A percentile compares a stretch with the other conserved stretches of the same genome.
phyloP scores from a whole-genome alignment of 768 basidiomycete genomes.

The Coprinopsis cinerea region DNA sequence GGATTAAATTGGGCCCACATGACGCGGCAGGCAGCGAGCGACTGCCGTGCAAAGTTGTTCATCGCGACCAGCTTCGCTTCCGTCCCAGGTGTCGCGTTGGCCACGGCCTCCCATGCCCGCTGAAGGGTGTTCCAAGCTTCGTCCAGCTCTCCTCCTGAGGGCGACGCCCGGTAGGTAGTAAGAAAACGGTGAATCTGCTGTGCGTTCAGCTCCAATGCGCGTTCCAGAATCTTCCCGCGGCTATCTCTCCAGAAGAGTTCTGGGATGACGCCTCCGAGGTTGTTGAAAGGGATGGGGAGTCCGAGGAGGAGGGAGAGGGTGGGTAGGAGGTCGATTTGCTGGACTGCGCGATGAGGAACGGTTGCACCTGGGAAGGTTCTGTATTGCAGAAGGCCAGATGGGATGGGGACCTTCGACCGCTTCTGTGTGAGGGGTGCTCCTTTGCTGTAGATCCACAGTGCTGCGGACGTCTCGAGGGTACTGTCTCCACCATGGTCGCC shows the following conservation, averaged over 20 bases:
- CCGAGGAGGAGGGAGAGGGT: slow-evolving; percentile 86
- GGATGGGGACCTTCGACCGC: slow-evolving; percentile 29
- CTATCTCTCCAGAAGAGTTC: slow-evolving; percentile 72
- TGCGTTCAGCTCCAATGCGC: slow-evolving; percentile 65
- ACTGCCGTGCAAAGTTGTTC: slow-evolving; percentile 51
- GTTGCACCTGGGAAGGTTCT: slow-evolving; percentile 56
- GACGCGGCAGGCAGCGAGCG: slow-evolving; percentile 66
- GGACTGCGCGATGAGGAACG: slow-evolving; percentile 55
- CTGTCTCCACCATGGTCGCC: slow-evolving; percentile 97
- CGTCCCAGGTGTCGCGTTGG: slow-evolving; percentile 35
- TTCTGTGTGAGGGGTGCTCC: slow-evolving; percentile 42
- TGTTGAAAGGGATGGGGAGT: slow-evolving; percentile 92
- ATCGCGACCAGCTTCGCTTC: slow-evolving; percentile 33
- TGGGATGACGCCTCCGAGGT: slow-evolving; percentile 86
- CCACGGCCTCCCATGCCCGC: slow-evolving; percentile 20
- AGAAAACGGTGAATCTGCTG: slow-evolving; percentile 75
- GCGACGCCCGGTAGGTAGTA: slow-evolving; percentile 63
- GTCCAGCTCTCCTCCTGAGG: slow-evolving; percentile 71
- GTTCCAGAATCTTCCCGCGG: slow-evolving; percentile 29
- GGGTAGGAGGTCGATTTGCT: slow-evolving; percentile 93
- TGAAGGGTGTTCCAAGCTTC: slow-evolving; percentile 40
- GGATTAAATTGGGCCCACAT: slow-evolving; percentile 97
- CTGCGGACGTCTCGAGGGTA: slow-evolving; percentile 75
- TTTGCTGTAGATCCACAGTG: slow-evolving; percentile 91
- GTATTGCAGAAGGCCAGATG: slow-evolving; percentile 46